Evolutionary conservation across 2,329 filamentous ascomycete species (phyloP), one percentile per base, ranked within the genome.

Genomic region (Fusarium subtropicale): DNA sequence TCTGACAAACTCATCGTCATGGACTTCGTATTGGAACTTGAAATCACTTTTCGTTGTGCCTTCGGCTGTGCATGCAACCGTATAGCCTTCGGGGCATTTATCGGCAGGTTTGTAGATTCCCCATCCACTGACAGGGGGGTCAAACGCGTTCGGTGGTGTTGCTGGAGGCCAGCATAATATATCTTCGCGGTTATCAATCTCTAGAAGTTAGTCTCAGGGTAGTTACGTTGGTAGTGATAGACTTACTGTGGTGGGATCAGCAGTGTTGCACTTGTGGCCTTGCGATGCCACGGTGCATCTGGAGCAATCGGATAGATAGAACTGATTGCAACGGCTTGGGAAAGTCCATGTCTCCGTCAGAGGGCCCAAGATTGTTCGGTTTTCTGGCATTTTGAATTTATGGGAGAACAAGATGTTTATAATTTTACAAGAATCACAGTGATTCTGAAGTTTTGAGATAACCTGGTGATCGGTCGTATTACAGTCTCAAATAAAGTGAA

Each of bases 1-100:
- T 9, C 33, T 55, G 1, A 55, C 47, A 1, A 24, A 26, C 9
- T 63, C 60, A 1, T 36, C 7, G 6, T 62, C 24, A 1, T 55
- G 12, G n/a, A 62, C 33, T 10, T 48, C 36, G 9, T 62, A 63
- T 13, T 63, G 60, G 1, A 63, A 63, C 1, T 63, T 18, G 16
- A 63, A 63, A 26, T 47, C 31, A 5, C 57, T 41, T 0, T 48
- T 28, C 2, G 26, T 4, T 0, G 57, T 8, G 0, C 57, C 57
- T 9, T 50, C 26, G 2, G 20, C 57, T 15, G 26, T 42, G 11
- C 60, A 63, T 0, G 47, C 60, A 1, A n/a, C 22, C 3, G 12
- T 7, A 2, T 62, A 63, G 24, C 60, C 60, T 13, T n/a, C 6
- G 0, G 60, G 60, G 5, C 57, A 63, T 4, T 47, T 15, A 5